Percentiles rank a stretch among this genome's conserved stretches.
phyloP scores from a whole-genome alignment of 2,329 filamentous ascomycete genomes.

The Diatrype stigma region DNA sequence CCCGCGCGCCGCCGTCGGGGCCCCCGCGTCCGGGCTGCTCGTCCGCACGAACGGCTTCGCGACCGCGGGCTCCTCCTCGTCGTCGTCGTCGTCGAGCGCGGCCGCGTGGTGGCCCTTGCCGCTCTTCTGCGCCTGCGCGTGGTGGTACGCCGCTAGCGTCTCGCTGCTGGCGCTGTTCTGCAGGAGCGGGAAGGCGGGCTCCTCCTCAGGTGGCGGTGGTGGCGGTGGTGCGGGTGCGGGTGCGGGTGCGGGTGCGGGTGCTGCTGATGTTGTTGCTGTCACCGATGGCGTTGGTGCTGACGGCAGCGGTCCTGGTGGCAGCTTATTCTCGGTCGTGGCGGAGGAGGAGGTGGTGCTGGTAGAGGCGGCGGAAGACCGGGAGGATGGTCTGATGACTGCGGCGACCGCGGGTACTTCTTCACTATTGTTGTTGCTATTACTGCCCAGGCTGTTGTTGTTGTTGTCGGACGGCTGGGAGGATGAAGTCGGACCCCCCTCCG shows the following conservation, averaged over 20 bases:
- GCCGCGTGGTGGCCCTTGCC: background rate
- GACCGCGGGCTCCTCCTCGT: conserved; percentile 55
- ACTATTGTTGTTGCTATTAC: too few species aligned
- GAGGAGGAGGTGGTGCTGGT: too few species aligned
- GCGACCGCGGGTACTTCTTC: too few species aligned
- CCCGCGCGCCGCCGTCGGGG: conserved; percentile 7
- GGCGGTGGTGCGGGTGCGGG: background rate
- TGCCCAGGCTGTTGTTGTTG: too few species aligned
- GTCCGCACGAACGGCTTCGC: conserved; percentile 55
- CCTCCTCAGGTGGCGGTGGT: conserved; percentile 1
- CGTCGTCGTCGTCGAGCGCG: conserved; percentile 41
- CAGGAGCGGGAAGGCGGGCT: conserved; percentile 35
- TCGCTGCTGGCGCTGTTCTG: conserved; percentile 38
- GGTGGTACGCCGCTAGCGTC: conserved; percentile 24
- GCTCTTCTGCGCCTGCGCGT: conserved; percentile 23
- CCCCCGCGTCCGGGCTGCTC: conserved; percentile 43
- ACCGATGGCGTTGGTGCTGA: background rate
- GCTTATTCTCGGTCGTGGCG: too few species aligned
- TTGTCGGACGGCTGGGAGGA: too few species aligned
- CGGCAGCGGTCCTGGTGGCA: background rate
- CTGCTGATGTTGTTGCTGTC: background rate
- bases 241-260: background rate
- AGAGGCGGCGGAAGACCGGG: too few species aligned
- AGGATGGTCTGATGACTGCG: too few species aligned
- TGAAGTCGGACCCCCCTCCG: too few species aligned